phyloP scores from a whole-genome alignment of 2,329 filamentous ascomycete genomes.

The Hypoxylon sp. region DNA sequence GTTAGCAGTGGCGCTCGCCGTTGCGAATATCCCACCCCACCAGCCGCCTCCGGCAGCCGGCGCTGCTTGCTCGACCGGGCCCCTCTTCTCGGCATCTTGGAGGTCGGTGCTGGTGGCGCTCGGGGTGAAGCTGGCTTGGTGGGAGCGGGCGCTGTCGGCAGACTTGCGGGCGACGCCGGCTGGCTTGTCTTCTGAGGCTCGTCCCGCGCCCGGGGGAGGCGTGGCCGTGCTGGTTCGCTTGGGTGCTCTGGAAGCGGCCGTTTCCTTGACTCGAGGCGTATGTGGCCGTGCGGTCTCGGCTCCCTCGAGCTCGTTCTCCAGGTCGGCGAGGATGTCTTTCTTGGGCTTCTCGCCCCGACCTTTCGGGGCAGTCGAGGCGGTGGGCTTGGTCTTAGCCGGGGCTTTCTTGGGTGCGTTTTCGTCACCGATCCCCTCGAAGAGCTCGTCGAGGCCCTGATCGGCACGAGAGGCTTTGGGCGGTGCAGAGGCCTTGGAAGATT shows the following conservation, averaged over 20 bases:
- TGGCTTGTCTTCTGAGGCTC: conserved; percentile 71
- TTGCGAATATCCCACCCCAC: conserved; percentile 88
- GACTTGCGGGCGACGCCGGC: conserved; percentile 68
- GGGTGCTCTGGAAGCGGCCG: conserved; percentile 53
- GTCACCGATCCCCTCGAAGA: conserved; percentile 69
- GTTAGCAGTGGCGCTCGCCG: conserved; percentile 66
- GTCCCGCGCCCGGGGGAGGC: conserved; percentile 58
- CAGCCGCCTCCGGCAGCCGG: conserved; percentile 71
- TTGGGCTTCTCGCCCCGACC: conserved; percentile 53
- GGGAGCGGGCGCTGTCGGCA: conserved; percentile 76
- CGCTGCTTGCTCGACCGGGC: conserved; percentile 53
- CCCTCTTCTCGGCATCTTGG: conserved; percentile 64
- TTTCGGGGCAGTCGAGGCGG: conserved; percentile 59
- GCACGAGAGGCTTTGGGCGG: conserved; percentile 63
- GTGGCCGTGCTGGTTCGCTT: conserved; percentile 57
- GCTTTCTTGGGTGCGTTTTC: conserved; percentile 60
- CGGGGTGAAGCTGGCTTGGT: conserved; percentile 75
- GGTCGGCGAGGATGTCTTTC: conserved; percentile 84
- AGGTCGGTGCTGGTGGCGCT: conserved; percentile 70
- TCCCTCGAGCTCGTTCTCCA: conserved; percentile 78
- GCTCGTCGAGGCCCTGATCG: conserved; percentile 70
- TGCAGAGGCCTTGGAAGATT: conserved; percentile 62
- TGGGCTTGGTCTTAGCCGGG: conserved; percentile 56
- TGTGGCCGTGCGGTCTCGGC: conserved; percentile 79
- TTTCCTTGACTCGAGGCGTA: conserved; percentile 76